Percentiles rank a stretch among this genome's conserved stretches.
Conservation (phyloP, 1,284 basidiomycete genomes). For the Phylloporus sp. region DNA sequence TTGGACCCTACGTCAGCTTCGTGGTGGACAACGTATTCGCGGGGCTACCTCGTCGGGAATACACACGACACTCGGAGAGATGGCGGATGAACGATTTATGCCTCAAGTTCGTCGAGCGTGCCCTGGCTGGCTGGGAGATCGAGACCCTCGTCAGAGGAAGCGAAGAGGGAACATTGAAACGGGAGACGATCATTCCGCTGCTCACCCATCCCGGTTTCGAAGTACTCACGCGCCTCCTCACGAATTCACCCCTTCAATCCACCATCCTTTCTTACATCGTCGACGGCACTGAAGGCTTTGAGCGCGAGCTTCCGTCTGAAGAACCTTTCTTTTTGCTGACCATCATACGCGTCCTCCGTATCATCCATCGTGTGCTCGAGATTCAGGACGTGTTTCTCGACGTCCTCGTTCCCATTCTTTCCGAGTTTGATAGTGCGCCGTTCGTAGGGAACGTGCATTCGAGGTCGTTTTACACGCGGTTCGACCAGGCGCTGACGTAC, state of each 20-base stretch:
- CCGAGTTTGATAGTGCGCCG: constrained; percentile 62
- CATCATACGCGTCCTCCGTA: constrained; percentile 81
- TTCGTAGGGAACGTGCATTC: constrained; percentile 59
- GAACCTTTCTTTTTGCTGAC: constrained; percentile 76
- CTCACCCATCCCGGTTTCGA: constrained; percentile 89
- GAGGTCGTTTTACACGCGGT: constrained; percentile 70
- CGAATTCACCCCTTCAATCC: constrained; percentile 70
- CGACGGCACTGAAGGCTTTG: constrained; percentile 78
- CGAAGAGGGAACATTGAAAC: constrained; percentile 54
- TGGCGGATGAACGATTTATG: constrained; percentile 90
- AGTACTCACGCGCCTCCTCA: constrained; percentile 81
- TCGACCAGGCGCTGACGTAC: constrained; percentile 86
- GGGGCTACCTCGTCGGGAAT: constrained; percentile 74
- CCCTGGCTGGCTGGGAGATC: constrained; percentile 82
- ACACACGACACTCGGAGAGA: constrained; percentile 72
- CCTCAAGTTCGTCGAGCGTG: constrained; percentile 85
- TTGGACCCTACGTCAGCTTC: constrained; percentile 81
- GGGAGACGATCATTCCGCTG: constrained; percentile 56
- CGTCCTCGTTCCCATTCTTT: constrained; percentile 80
- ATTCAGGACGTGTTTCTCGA: constrained; percentile 92
- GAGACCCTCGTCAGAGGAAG: constrained; percentile 58
- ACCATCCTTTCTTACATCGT: constrained; percentile 79
- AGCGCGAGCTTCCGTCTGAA: constrained; percentile 68
- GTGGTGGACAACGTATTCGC: constrained; percentile 89
- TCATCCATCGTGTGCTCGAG: constrained; percentile 82